Conservation (phyloP, 306 rosid genomes). For the Leucaena leucocephala region DNA sequence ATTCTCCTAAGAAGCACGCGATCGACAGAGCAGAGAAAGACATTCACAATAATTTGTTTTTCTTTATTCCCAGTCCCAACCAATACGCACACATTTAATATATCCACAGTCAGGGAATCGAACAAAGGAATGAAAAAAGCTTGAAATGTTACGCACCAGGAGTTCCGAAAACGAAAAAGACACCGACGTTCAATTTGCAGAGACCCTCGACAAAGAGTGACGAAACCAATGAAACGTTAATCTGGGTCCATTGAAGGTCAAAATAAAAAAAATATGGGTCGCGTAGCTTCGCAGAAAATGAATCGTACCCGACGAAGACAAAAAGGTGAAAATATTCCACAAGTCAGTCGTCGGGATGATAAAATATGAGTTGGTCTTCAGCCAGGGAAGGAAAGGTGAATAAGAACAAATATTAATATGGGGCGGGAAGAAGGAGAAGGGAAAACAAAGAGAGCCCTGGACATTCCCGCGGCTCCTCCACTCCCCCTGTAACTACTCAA, state of each 20-base stretch:
- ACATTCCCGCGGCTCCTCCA: slow-evolving; percentile 26
- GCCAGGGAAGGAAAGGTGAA: background rate
- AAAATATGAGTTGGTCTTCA: background rate
- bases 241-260: background rate
- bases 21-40: too few relatives aligned
- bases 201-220: background rate
- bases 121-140: slow-evolving; percentile 12
- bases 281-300: slow-evolving; percentile 39
- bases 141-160: slow-evolving; percentile 11
- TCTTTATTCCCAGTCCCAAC: too few relatives aligned
- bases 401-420: background rate
- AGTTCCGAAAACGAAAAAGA: background rate
- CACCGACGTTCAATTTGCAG: background rate
- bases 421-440: background rate
- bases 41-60: too few relatives aligned
- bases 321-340: background rate
- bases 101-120: slow-evolving; percentile 30
- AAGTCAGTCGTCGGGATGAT: background rate
- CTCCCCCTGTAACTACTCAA: background rate
- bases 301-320: slow-evolving; percentile 6
- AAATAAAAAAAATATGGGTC: background rate
- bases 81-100: too few relatives aligned
- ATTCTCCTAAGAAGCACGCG: too few relatives aligned
- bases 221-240: background rate
- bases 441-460: background rate